Conservation (phyloP, 164 flowering plant genomes). For the Annona squamosa region DNA sequence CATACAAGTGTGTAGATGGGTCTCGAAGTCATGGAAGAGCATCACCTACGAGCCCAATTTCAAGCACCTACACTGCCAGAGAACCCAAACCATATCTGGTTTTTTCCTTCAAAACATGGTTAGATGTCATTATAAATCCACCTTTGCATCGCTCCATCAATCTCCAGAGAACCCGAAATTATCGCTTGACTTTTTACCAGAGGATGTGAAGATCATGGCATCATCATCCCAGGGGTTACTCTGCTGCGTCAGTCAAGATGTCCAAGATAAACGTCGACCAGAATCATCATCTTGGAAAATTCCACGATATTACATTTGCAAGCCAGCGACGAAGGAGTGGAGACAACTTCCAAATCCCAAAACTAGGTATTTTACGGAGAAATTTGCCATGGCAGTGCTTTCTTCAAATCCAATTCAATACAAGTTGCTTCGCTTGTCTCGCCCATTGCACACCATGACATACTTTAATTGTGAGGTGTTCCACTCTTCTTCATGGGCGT, state of each 20-base stretch:
- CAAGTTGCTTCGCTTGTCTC: background rate
- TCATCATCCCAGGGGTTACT: background rate
- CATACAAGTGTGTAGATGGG: background rate
- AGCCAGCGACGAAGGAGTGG: slow-evolving; percentile 1
- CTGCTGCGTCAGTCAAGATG: background rate
- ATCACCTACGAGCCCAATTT: background rate
- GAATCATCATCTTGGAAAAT: background rate
- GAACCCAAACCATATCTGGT: background rate
- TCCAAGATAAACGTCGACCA: background rate
- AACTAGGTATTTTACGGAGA: background rate
- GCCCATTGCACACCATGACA: background rate
- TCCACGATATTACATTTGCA: background rate
- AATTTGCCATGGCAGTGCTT: background rate
- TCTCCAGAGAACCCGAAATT: background rate
- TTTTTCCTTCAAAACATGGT: background rate
- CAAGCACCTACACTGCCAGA: background rate
- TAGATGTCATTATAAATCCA: background rate
- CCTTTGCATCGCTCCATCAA: background rate
- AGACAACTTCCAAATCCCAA: background rate
- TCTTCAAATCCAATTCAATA: background rate
- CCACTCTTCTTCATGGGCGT: background rate
- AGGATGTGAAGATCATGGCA: background rate
- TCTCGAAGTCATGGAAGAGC: background rate
- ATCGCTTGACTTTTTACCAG: background rate
- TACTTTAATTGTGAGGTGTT: background rate